phyloP scores from a whole-genome alignment of 495 filamentous ascomycete genomes.

The Neurospora hispaniola region DNA sequence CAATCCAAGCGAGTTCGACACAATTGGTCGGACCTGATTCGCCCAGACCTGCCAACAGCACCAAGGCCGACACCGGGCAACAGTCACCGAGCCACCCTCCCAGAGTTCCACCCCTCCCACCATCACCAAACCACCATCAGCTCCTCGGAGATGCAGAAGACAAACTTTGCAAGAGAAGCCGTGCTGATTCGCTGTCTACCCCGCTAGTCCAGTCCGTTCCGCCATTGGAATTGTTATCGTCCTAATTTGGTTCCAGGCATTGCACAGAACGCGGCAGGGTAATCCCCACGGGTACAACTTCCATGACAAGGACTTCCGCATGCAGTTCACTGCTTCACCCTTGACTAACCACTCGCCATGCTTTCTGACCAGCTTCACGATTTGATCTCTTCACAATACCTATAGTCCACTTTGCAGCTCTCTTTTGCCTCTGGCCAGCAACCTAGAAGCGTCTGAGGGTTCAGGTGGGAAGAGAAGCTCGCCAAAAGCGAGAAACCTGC shows the following conservation, averaged over 20 bases:
- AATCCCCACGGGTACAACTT: not conserved
- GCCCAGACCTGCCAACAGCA: not conserved
- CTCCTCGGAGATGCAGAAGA: constrained; percentile 28
- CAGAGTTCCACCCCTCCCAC: not conserved
- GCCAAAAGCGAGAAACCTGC: not conserved
- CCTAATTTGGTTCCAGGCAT: not conserved
- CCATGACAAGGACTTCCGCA: not conserved
- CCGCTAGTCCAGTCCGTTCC: not conserved
- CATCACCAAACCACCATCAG: not conserved
- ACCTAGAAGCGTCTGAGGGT: not conserved
- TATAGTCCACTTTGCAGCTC: not conserved
- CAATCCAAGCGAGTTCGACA: not conserved
- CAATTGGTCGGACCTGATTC: not conserved
- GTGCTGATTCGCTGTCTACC: not conserved
- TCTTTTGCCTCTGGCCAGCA: not conserved
- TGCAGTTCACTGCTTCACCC: not conserved
- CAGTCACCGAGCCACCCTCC: not conserved
- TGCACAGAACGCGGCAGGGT: not conserved
- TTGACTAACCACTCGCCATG: not conserved
- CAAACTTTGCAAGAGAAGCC: constrained; percentile 2
- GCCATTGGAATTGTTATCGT: not conserved
- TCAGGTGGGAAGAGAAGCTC: not conserved
- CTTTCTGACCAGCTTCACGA: not conserved
- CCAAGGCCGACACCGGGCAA: not conserved
- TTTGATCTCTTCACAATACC: not conserved